Percentiles rank a stretch among this genome's conserved stretches.
These are phyloP conservation scores for Rhodotorula kratochvilovae DNA, from an alignment of 768 basidiomycete genomes.

Conservation along the genomic window DNA sequence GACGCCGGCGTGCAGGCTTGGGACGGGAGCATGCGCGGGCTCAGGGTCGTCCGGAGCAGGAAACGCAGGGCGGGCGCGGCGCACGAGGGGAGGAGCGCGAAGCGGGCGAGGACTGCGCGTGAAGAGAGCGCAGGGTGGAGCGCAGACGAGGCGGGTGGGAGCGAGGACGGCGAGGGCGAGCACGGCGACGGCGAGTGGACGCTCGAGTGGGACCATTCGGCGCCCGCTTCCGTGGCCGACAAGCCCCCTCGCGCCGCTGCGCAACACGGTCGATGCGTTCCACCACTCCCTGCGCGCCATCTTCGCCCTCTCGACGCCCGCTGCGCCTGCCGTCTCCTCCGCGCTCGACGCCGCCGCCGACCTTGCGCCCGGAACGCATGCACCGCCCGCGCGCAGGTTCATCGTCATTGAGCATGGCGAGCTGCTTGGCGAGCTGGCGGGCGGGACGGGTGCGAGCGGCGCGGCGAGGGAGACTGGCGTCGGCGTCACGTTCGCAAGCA, in stretches of 20 bases:
- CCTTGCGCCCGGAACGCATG: not conserved
- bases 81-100: not conserved
- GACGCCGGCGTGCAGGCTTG: slow-evolving; percentile 11
- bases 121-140: not conserved
- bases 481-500: slow-evolving; percentile 32
- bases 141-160: not conserved
- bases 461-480: slow-evolving; percentile 34
- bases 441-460: not conserved
- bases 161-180: not conserved
- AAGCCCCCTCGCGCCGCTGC: slow-evolving; percentile 17
- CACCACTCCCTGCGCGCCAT: slow-evolving; percentile 21
- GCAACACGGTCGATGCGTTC: slow-evolving; percentile 32
- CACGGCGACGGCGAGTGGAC: slow-evolving; percentile 4
- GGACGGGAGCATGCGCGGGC: slow-evolving; percentile 10
- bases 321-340: not conserved
- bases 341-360: slow-evolving; percentile 1
- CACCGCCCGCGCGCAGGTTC: slow-evolving; percentile 1
- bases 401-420: slow-evolving; percentile 34
- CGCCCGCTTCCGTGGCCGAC: not conserved
- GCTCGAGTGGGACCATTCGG: slow-evolving; percentile 23
- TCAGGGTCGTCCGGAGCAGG: slow-evolving; percentile 3
- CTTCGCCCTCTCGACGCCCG: not conserved
- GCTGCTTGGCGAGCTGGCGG: slow-evolving; percentile 24
- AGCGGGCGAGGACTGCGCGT: not conserved
- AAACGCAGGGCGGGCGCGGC: not conserved